Evolutionary conservation across 345 rosid genomes (phyloP), one percentile per base, ranked within the genome.

Genomic region (Murraya koenigii): DNA sequence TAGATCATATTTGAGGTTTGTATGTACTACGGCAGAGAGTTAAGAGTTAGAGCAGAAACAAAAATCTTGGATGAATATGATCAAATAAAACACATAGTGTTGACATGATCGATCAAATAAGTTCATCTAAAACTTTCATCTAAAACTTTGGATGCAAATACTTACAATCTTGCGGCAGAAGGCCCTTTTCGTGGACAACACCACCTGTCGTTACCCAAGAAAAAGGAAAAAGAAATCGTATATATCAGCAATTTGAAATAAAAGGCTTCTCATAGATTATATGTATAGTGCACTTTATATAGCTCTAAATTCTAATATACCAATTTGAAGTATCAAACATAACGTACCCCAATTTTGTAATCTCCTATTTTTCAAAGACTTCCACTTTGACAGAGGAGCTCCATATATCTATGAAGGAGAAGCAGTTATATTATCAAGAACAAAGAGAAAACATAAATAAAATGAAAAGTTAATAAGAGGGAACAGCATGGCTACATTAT

Each of bases 121-220:
- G 33, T 10, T 47, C 67, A 35, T 39, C 22, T 13, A 71, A 41
- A 54, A 26, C 74, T 26, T 20, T 15, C 67, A 35, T 39, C 22
- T 13, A 71, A 41, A 54, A 26, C 74, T 26, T 20, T 15, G 25
- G 32, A 33, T 23, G 22, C 44, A 71, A 71, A 20, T 25, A 87
- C 98, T 89, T 85, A 95, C 99, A 80, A 38, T 91, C 94, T 86
- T 94, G 98, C 26, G 97, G 91, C 41, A 95, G 83, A 68, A 94
- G 94, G 84, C 99, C 98, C 84, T 95, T 95, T 85, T 92, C 98
- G 81, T 91, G 98, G 68, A 95, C 99, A 78, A 94, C 82, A 64
- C 99, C 99, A 62, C 99, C 99, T 95, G 88, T 55, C 75, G 82
- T 75, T 68, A 63, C 61, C 20, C 81, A 85, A 44, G 28, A 15